These are phyloP conservation scores for Zea luxurians DNA, from an alignment of 176 grass and related monocot genomes.

Conservation along the genomic window DNA sequence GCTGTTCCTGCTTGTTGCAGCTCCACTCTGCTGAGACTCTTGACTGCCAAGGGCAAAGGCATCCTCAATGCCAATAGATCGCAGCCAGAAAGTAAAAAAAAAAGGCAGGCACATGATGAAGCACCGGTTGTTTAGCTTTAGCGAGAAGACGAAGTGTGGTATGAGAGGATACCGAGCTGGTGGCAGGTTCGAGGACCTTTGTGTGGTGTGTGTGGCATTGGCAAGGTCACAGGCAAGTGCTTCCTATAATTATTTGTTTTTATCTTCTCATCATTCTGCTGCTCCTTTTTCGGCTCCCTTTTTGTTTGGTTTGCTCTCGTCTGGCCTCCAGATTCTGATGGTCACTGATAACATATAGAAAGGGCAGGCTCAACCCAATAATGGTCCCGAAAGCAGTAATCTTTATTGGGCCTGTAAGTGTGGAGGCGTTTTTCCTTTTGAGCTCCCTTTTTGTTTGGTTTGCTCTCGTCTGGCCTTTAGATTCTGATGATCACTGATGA, in stretches of 20 bases:
- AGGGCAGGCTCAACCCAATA: not conserved
- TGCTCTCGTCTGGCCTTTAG: no score
- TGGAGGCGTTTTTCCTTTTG: not conserved
- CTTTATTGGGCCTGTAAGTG: no score
- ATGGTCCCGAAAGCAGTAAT: not conserved
- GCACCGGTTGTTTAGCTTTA: constrained; percentile 22
- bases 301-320: constrained; percentile 25
- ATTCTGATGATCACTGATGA: not conserved
- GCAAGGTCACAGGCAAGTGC: constrained; percentile 32
- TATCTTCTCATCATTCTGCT: constrained; percentile 12
- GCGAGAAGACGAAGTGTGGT: not conserved
- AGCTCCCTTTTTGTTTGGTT: constrained; percentile 35
- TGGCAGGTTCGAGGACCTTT: constrained; percentile 20
- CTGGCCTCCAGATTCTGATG: no score
- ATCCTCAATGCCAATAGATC: constrained; percentile 38
- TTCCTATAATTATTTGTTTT: constrained; percentile 40
- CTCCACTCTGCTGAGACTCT: constrained; percentile 10
- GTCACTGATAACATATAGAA: not conserved
- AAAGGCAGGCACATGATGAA: constrained; percentile 21
- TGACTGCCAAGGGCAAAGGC: constrained; percentile 3
- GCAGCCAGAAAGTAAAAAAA: not conserved
- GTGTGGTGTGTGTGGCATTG: not conserved
- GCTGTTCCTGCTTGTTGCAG: not conserved
- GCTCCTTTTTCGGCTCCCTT: constrained; percentile 32
- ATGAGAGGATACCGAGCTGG: not conserved